Evolutionary conservation across 768 basidiomycete genomes (phyloP), one percentile per base, ranked within the genome.

Genomic region (Coprinopsis cinerea): DNA sequence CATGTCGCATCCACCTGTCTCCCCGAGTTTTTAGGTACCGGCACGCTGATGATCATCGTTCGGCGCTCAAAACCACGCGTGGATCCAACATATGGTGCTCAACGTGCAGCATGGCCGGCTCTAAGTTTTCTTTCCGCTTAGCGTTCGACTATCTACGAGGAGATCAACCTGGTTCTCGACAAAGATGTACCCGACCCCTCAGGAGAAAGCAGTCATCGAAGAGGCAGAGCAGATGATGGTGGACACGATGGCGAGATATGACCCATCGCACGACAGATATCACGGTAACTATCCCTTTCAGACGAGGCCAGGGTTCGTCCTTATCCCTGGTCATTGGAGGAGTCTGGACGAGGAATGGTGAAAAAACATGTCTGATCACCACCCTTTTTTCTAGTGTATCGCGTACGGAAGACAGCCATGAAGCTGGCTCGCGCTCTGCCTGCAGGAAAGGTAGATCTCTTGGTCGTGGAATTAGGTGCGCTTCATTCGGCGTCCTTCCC

Each of bases 401-500:
- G 92, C 54, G 92, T 95, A 23, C 72, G 92, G 47, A 81, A 75
- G 57, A 88, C 86, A 1, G 88, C 92, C 1, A 58, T 94, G 23
- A 64, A 73, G 5, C 71, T 94, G 34, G 91, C 89, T 10, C 67
- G 67, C 14, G 67, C 73, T 11, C 55, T 78, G 9, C 36, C 28
- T 53, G 69, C 7, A 62, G 67, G 11, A 18, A 66, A 66, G 35
- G 81, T 82, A 2, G 88, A 94, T 68, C 65, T 92, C 1, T 67
- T 93, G 18, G 76, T 81, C 4, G 77, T 94, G 20, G 92, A 94
- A 64, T 70, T 94, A 41, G 76, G 76, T 72, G 36, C 37, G 18
- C 7, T 39, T 18, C 36, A 9, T 63, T 58, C 13, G 18, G 20
- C 42, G 44, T 41, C 27, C 34, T 28, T 45, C 22, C 30, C 23